Conservation (phyloP, 495 filamentous ascomycete genomes). For the Talaromyces trachyspermus region DNA sequence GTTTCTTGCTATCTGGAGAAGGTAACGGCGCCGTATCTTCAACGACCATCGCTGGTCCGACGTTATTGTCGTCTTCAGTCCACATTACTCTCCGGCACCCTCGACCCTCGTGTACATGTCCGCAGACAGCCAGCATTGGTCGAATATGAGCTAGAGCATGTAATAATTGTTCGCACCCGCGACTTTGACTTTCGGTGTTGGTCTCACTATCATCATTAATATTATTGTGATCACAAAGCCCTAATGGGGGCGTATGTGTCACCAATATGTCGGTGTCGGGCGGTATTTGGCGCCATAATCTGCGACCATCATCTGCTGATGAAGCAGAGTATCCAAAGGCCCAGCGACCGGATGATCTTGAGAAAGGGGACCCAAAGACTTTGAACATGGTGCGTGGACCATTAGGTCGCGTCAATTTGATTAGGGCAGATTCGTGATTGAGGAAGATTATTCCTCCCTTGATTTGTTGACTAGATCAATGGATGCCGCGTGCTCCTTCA, state of each 20-base stretch:
- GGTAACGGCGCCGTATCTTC: constrained; percentile 17
- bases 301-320: constrained; percentile 32
- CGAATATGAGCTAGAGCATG: constrained; percentile 30
- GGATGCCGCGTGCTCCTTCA: constrained; percentile 49
- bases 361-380: constrained; percentile 71
- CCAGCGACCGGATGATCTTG: constrained; percentile 57
- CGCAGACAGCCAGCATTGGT: constrained; percentile 39
- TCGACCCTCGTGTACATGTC: constrained; percentile 44
- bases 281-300: constrained; percentile 44
- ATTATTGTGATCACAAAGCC: constrained; percentile 30
- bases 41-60: constrained; percentile 1
- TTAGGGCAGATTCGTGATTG: constrained; percentile 50
- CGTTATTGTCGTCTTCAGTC: constrained; percentile 11
- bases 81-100: constrained; percentile 39
- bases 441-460: constrained; percentile 57
- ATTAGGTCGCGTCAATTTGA: constrained; percentile 47
- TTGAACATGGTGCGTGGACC: constrained; percentile 63
- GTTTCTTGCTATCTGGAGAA: constrained; percentile 44
- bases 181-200: constrained; percentile 15
- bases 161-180: constrained; percentile 37
- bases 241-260: constrained; percentile 43
- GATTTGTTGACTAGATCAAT: constrained; percentile 42
- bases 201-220: background rate
- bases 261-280: constrained; percentile 38
- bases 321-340: constrained; percentile 55